Evolutionary conservation across 1,284 basidiomycete genomes (phyloP).

Genomic region (Ceratobasidium sp.): DNA sequence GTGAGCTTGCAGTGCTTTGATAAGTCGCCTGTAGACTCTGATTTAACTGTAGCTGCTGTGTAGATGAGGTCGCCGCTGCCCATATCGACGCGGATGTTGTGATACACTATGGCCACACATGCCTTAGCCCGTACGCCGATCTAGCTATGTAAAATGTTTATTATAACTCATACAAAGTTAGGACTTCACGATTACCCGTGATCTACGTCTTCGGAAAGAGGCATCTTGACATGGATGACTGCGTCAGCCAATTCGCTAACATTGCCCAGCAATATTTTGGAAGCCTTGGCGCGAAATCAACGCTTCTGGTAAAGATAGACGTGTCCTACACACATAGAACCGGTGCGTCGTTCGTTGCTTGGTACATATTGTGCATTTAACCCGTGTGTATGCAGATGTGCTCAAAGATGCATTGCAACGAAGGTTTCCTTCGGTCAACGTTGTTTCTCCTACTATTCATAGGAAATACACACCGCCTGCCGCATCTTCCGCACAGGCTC

Average conservation of each 20-base stretch:
- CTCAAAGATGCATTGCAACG: constrained; percentile 23
- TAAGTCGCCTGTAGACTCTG: constrained; percentile 13
- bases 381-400: constrained; percentile 15
- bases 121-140: constrained; percentile 77
- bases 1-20: constrained; percentile 58
- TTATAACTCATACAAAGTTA: constrained; percentile 51
- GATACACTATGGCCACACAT: constrained; percentile 97
- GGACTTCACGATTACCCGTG: constrained; percentile 82
- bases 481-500: constrained; percentile 19
- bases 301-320: constrained; percentile 76
- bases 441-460: constrained; percentile 49
- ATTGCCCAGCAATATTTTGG: background rate
- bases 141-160: background rate
- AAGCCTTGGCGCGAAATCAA: constrained; percentile 38
- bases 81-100: constrained; percentile 93
- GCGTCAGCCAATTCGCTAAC: constrained; percentile 54
- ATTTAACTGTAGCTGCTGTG: constrained; percentile 80
- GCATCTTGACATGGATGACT: constrained; percentile 63
- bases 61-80: constrained; percentile 95
- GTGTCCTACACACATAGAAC: constrained; percentile 81
- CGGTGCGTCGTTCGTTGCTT: constrained; percentile 58
- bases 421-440: constrained; percentile 49
- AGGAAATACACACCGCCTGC: constrained; percentile 49
- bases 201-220: constrained; percentile 87
- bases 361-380: background rate